Base-by-base conservation (phyloP, 1,284 basidiomycete genomes). In the Veloporphyrellus conicus region DNA sequence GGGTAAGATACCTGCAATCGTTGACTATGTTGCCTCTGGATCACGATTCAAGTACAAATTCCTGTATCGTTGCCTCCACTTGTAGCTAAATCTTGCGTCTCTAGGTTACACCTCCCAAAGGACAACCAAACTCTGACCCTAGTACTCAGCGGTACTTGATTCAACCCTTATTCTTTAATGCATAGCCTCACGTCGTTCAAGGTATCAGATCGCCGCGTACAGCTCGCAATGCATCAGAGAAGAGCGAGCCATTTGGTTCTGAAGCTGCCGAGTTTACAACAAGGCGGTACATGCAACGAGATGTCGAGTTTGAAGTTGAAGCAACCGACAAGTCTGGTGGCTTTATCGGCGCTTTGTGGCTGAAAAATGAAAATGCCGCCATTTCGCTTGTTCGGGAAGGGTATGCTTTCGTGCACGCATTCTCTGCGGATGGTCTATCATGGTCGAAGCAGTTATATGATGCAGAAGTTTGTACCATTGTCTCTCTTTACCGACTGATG, bases 291-390 rank as follows among this genome's bases (percentile, higher is more conserved):
- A 85, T 97, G 82, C 96, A 99, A 68, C 82, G 94, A 20, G 96
- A 99, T 61, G 87, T 93, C 14, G 95, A 99, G 68, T 84, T 98
- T 52, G 86, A 91, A 56, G 83, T 97, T 38, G 89, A 95, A 50
- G 79, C 81, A 37, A 83, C 87, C 14, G 95, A 99, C 73, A 97
- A 96, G 71, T 87, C 87, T 15, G 95, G 95, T 33, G 94, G 95
- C 7, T 98, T 97, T 71, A 94, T 99, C 56, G 95, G 95, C 15
- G 72, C 86, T 1, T 74, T 97, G 47, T 96, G 88, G 68, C 56
- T 88, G 59, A 91, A 91, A 64, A 82, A 73, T 2, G 87, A 92
- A 54, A 98, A 97, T 64, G 84, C 81, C 38, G 94, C 93, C 1
- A 74, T 94, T 35, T 70, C 82, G 28, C 77, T 99, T 15, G 84